Conservation (phyloP, 768 basidiomycete species). For the Podaxis sp. region DNA sequence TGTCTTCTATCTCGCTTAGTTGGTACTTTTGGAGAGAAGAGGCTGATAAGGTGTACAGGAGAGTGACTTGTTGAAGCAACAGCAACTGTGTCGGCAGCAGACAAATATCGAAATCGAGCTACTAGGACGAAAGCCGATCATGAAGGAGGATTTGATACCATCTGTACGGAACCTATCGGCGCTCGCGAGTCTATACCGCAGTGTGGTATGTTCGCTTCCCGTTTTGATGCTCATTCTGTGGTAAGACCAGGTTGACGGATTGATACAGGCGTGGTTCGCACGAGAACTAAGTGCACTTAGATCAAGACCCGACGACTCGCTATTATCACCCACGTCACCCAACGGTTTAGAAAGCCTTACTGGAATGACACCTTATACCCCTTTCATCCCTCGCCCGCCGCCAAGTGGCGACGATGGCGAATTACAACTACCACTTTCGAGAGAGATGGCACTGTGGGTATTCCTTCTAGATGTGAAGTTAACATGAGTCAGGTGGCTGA, state of each 20-base stretch:
- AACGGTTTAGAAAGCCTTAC: slow-evolving; percentile 49
- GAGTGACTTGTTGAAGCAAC: slow-evolving; percentile 37
- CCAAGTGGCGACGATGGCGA: slow-evolving; percentile 40
- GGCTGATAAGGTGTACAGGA: slow-evolving; percentile 29
- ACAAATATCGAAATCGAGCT: slow-evolving; percentile 73
- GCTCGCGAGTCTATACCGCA: slow-evolving; percentile 79
- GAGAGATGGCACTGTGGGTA: slow-evolving; percentile 85
- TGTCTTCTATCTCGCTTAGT: neutral
- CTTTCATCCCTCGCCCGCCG: slow-evolving; percentile 41
- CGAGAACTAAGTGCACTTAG: slow-evolving; percentile 68
- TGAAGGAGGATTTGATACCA: slow-evolving; percentile 63
- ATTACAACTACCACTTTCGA: slow-evolving; percentile 73
- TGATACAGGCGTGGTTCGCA: slow-evolving; percentile 78
- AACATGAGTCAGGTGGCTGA: neutral
- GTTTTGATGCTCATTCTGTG: neutral
- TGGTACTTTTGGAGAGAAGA: neutral
- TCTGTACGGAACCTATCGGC: slow-evolving; percentile 72
- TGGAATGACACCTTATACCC: slow-evolving; percentile 45
- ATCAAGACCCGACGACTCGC: slow-evolving; percentile 50
- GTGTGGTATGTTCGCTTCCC: slow-evolving; percentile 59
- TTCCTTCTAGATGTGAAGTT: slow-evolving; percentile 8
- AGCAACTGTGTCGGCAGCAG: slow-evolving; percentile 71
- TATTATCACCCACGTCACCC: slow-evolving; percentile 49
- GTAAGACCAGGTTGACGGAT: slow-evolving; percentile 3
- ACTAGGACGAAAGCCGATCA: slow-evolving; percentile 52